Evolutionary conservation across 2,329 filamentous ascomycete species (phyloP).

Genomic region (Scleromitrula shiraiana): DNA sequence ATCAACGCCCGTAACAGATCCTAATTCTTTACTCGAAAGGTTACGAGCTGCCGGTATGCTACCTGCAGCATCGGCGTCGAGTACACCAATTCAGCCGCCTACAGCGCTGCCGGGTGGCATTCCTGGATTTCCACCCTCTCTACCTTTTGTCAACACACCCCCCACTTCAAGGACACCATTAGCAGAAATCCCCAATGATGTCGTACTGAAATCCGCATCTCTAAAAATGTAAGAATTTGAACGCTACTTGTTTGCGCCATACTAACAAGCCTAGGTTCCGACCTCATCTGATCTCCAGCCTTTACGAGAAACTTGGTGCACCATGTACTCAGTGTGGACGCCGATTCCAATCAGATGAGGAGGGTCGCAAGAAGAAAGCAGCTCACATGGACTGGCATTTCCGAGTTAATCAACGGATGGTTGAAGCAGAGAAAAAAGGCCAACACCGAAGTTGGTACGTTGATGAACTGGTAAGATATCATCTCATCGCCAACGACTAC

Average conservation of each 20-base stretch:
- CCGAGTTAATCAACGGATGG: constrained; percentile 80
- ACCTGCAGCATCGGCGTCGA: constrained; percentile 36
- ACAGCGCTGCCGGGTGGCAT: constrained; percentile 34
- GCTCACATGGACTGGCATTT: constrained; percentile 99
- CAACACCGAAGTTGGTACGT: constrained; percentile 94
- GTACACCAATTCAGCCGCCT: constrained; percentile 31
- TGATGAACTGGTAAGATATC: constrained; percentile 63
- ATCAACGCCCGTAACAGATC: constrained; percentile 31
- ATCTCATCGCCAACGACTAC: not conserved
- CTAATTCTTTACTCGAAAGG: constrained; percentile 54
- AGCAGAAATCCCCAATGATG: constrained; percentile 35
- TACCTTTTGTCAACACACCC: constrained; percentile 12
- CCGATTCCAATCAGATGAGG: constrained; percentile 69
- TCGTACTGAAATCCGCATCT: constrained; percentile 56
- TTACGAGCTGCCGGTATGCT: constrained; percentile 63
- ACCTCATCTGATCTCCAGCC: constrained; percentile 60
- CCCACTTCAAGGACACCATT: constrained; percentile 21
- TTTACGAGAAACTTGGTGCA: constrained; percentile 77
- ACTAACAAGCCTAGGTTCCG: constrained; percentile 48
- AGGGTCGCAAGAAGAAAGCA: constrained; percentile 78
- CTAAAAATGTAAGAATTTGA: constrained; percentile 58
- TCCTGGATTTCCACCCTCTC: too few relatives aligned
- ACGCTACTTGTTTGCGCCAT: not conserved
- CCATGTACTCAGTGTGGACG: constrained; percentile 89
- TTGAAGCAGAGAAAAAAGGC: constrained; percentile 75